Conservation (phyloP, 1,284 basidiomycete genomes). For the Agroathelia rolfsii region DNA sequence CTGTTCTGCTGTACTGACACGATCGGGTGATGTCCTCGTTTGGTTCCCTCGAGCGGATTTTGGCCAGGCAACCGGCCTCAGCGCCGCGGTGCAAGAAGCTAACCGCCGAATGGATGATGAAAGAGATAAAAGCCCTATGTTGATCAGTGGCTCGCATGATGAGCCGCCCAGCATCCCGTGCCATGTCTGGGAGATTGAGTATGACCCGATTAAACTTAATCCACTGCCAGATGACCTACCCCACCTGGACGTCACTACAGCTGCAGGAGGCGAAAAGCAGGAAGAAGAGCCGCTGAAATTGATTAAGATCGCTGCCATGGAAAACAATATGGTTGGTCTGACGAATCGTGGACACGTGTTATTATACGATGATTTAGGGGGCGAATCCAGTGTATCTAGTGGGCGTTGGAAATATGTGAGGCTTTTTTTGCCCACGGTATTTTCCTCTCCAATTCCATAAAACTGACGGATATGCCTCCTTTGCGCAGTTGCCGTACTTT, state of each 20-base stretch:
- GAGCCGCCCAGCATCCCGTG: slow-evolving; percentile 43
- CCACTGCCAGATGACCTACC: too few relatives aligned
- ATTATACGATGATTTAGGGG: slow-evolving; percentile 36
- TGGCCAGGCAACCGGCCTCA: too few relatives aligned
- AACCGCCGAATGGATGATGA: slow-evolving; percentile 36
- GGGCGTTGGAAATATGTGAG: slow-evolving; percentile 73
- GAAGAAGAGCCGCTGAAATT: too few relatives aligned
- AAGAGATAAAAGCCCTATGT: slow-evolving; percentile 25
- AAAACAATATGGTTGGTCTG: slow-evolving; percentile 60
- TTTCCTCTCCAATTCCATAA: too few relatives aligned
- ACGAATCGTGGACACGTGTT: slow-evolving; percentile 73
- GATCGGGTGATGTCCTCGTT: slow-evolving; percentile 59
- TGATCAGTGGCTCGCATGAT: too few relatives aligned
- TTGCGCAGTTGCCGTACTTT: slow-evolving; percentile 53
- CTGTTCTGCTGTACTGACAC: slow-evolving; percentile 61
- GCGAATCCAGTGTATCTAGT: slow-evolving; percentile 25
- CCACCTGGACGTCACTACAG: slow-evolving; percentile 27
- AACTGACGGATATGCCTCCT: slow-evolving; percentile 7
- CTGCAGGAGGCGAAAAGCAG: too few relatives aligned
- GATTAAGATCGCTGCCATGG: slow-evolving; percentile 71
- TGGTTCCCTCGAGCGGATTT: slow-evolving; percentile 82
- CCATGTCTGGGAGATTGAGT: slow-evolving; percentile 42
- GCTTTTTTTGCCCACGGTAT: too few relatives aligned
- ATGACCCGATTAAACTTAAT: slow-evolving; percentile 42
- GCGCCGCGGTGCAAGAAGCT: too few relatives aligned